Base-by-base conservation (phyloP, 352 stramenopile genomes). In the Pythium plurisporium region DNA sequence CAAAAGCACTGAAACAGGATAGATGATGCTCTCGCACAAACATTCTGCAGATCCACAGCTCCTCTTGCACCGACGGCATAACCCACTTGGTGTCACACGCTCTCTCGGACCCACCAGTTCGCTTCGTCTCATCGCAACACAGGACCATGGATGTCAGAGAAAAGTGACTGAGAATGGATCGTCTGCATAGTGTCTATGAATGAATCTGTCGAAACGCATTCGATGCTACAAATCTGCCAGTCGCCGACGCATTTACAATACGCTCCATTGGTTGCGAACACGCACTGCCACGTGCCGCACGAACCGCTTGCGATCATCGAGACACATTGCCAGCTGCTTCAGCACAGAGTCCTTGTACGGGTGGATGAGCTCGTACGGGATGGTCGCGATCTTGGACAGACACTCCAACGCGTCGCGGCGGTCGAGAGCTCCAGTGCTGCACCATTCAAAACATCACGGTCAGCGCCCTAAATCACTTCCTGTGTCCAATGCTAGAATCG, bases 221-320 rank as follows among this genome's bases (percentile, higher is more conserved):
- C n/a, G n/a, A n/a, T n/a, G n/a, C n/a, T n/a, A n/a, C n/a, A n/a
- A n/a, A n/a, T n/a, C n/a, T n/a, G n/a, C n/a, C n/a, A n/a, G n/a
- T n/a, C n/a, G n/a, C n/a, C n/a, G n/a, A n/a, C n/a, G n/a, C n/a
- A n/a, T 40, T 25, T 60, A 94, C 60, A 96, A 70, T 37, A 96
- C 79, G 53, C 87, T 91, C 88, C 88, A 96, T 63, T 89, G 70
- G 74, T 96, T 96, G 58, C 88, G 85, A 55, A 96, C 83, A n/a
- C 85, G 81, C 49, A 95, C 88, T 3, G 86, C 82, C 48, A 74
- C 78, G 64, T 95, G 85, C 26, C 88, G 87, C 51, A 96, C 87
- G 37, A 93, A 81, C 25, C 87, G 86, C 56, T 95, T 94, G 58
- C 74, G 84, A 58, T 96, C 88, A 62, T 96, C 78, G 22, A 96